Percentiles rank a stretch among this genome's conserved stretches.
phyloP scores from a whole-genome alignment of 2,329 filamentous ascomycete genomes.

The Hysterium pulicare region DNA sequence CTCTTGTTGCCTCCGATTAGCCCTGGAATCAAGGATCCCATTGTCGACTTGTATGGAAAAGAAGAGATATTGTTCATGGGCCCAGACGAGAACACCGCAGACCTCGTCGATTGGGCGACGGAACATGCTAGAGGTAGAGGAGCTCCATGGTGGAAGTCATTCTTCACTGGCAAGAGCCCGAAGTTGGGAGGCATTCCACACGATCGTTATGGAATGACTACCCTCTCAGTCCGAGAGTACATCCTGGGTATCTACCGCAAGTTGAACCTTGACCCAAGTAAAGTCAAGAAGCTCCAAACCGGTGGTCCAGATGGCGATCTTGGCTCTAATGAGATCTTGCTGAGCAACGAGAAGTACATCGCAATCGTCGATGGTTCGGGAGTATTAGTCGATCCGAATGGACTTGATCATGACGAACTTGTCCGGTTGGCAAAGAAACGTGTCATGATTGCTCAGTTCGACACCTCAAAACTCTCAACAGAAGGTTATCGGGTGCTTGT shows the following conservation, averaged over 20 bases:
- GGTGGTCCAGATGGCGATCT: conserved; percentile 95
- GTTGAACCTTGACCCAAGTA: conserved; percentile 79
- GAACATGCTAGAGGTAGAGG: conserved; percentile 83
- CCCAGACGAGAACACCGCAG: conserved; percentile 96
- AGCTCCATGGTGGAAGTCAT: conserved; percentile 99
- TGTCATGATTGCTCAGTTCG: conserved; percentile 85
- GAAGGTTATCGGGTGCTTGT: conserved; percentile 89
- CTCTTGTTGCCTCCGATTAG: conserved; percentile 84
- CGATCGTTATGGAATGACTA: conserved; percentile 96
- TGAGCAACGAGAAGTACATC: conserved; percentile 93
- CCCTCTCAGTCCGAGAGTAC: conserved; percentile 91
- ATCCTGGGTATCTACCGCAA: conserved; percentile 97
- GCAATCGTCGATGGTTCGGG: conserved; percentile 95
- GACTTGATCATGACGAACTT: conserved; percentile 80
- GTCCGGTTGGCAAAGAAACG: conserved; percentile 79
- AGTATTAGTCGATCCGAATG: conserved; percentile 89
- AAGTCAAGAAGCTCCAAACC: conserved; percentile 91
- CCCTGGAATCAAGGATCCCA: conserved; percentile 97
- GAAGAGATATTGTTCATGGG: conserved; percentile 98
- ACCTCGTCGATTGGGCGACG: conserved; percentile 98
- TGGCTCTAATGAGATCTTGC: conserved; percentile 94
- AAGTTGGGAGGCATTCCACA: conserved; percentile 95
- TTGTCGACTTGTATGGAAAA: conserved; percentile 92
- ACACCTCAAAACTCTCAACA: conserved; percentile 77
- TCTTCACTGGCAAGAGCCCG: conserved; percentile 98